Percentiles rank a stretch among this genome's conserved stretches.
Conservation (phyloP, 106 monocot genomes). For the Apostasia shenzhenica region DNA sequence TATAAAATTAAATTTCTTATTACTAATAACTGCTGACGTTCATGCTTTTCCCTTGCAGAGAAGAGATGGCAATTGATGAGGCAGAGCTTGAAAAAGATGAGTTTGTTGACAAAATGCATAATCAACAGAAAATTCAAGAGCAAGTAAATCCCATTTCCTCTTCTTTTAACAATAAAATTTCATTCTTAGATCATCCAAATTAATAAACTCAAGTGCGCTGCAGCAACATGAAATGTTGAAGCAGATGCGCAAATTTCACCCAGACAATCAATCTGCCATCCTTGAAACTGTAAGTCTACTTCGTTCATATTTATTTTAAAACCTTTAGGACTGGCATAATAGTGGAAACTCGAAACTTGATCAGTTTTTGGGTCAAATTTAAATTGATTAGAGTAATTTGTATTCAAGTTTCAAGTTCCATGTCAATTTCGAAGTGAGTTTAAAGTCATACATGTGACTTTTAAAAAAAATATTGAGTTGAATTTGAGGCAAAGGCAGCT, state of each 20-base stretch:
- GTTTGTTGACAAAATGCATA: conserved; percentile 38
- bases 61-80: conserved; percentile 69
- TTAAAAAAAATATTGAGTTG: no score
- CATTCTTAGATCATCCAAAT: background rate
- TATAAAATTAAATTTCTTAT: no score
- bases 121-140: conserved; percentile 43
- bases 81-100: conserved; percentile 48
- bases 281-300: conserved; percentile 42
- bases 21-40: no score
- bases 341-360: no score
- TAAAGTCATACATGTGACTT: no score
- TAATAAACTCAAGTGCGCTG: background rate
- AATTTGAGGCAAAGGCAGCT: no score
- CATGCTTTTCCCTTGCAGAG: conserved; percentile 17
- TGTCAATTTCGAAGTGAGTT: no score
- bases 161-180: background rate
- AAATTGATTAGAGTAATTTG: no score
- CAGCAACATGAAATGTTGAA: conserved; percentile 93
- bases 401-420: no score
- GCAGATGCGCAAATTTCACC: conserved; percentile 64
- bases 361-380: no score
- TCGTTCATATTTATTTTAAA: background rate
- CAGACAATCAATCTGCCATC: conserved; percentile 57
- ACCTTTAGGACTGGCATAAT: no score
- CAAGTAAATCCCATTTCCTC: conserved; percentile 18